Evolutionary conservation across 163 green algal genomes (phyloP), one percentile per base, ranked within the genome.

Genomic region (Chloroidium sp.): DNA sequence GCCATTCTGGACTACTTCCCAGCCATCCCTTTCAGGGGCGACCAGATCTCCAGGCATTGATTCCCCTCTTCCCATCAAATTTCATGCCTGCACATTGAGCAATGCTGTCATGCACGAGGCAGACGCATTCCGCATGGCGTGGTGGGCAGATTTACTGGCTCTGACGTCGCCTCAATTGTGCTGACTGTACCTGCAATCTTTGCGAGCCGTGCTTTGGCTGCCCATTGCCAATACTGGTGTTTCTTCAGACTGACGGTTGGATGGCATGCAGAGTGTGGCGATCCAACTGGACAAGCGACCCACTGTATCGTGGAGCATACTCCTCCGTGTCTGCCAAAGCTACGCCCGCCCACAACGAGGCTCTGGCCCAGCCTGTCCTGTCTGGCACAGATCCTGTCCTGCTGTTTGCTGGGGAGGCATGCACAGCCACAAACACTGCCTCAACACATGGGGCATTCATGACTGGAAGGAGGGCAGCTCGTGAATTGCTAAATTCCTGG

Each of bases 351-450:
- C 6, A 76, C 14, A 14, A 60, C 10, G 6, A 3, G 3, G 69
- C 6, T 13, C 14, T 76, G 69, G 6, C 69, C 10, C 10, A 76
- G 69, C 69, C 69, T 10, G 6, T 76, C 10, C 69, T 60, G 69
- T 10, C 3, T 14, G 14, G 69, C 64, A 10, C 6, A 6, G 64
- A 10, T 10, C 64, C 64, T n/a, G 64, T 72, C 3, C 3, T 76
- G 69, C 14, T 76, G 10, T 76, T 76, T 76, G 69, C 69, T 6
- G 69, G 69, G 12, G 69, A 76, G 69, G 69, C 69, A 3, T 60
- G 10, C 69, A 59, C 69, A 3, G 6, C 12, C 3, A 10, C 3
- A 3, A 6, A 59, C 12, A 76, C 14, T 3, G 12, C 10, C 69
- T 60, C 69, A 10, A 76, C 14, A 14, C 69, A 76, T 57, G 69